phyloP scores from a whole-genome alignment of 78 protist species.

The Dictyostelium discoideum region DNA sequence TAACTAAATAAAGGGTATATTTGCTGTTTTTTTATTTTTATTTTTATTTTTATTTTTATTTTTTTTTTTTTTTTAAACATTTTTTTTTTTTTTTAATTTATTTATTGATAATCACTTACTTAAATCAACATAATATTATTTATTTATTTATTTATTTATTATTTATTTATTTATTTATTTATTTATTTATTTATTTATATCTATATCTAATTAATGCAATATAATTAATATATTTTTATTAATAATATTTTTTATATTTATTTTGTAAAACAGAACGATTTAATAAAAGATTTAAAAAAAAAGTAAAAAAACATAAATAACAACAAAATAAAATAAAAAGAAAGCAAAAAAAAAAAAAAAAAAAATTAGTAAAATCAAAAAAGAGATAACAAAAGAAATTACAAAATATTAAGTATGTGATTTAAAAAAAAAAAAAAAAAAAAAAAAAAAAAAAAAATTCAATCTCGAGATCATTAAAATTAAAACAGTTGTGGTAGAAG shows the following conservation, averaged over 20 bases:
- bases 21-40: background rate
- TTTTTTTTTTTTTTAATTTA: background rate
- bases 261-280: background rate
- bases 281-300: background rate
- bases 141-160: background rate
- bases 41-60: background rate
- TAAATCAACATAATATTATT: background rate
- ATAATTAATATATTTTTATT: background rate
- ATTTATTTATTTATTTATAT: background rate
- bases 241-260: background rate
- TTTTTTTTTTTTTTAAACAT: background rate
- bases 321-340: background rate
- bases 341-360: background rate
- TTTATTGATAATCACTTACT: background rate
- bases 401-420: background rate
- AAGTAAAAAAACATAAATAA: background rate
- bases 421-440: background rate
- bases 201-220: background rate
- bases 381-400: background rate
- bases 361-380: background rate
- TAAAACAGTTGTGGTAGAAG: background rate
- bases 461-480: background rate
- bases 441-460: background rate
- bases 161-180: background rate
- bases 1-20: background rate